Evolutionary conservation across 768 basidiomycete genomes (phyloP), one percentile per base, ranked within the genome.

Genomic region (Tylopilus intermedius): DNA sequence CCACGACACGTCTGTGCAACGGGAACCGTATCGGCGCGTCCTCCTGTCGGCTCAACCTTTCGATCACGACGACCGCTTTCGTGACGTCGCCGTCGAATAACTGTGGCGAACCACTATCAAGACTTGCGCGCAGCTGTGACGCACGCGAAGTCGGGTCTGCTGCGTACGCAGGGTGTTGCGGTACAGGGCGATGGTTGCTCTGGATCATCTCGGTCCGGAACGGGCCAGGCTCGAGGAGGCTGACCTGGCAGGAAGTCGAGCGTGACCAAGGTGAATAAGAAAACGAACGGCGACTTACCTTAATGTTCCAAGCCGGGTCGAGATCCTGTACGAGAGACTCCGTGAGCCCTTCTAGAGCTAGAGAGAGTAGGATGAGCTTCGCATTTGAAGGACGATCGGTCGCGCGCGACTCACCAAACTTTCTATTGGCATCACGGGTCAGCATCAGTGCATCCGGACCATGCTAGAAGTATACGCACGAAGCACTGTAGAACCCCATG

Each of bases 401-500:
- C 27, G 2, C 14, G 8, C 2, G 2, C 3, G 15, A 15, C 58
- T 51, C 40, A 53, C 63, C 64, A 37, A 58, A 60, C 14, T 56
- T 56, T n/a, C 58, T 66, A 41, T 53, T 4, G 13, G 0, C 30
- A 45, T 8, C 24, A 24, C 24, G 10, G 2, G 10, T 48, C 21
- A 53, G 29, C 13, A 5, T 10, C 2, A 10, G 2, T 10, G 22
- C 30, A 30, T 6, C 7, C 30, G 8, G 0, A n/a, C 27, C 4
- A 5, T 2, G 5, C 4, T 14, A 10, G 8, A 10, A 41, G 14
- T 1, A 21, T 29, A 58, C 66, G 50, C 7, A 64, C 66, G 66
- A 61, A 26, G 70, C 68, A 22, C 50, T 38, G 35, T 72, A 71
- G 26, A 58, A 61, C 6, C 57, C 62, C 7, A 18, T 9, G 1